A percentile compares a stretch with the other conserved stretches of the same genome.
phyloP scores from a whole-genome alignment of 2,329 filamentous ascomycete genomes.

The Pseudocercospora eumusae region DNA sequence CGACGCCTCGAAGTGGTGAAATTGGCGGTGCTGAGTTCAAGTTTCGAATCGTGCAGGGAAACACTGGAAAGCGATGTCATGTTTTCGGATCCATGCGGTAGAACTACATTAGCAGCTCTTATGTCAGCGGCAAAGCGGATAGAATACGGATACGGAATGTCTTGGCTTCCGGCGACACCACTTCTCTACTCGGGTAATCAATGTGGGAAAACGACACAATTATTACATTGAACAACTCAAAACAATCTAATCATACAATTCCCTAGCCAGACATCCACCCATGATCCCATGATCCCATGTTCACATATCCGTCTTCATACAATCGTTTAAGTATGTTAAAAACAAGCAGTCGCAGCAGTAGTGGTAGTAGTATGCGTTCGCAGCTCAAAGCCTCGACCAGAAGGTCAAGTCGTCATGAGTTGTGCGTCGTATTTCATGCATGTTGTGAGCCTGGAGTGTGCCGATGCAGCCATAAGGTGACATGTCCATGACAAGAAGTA shows the following conservation, averaged over 20 bases:
- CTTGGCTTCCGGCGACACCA: background rate
- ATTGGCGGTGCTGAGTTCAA: no score
- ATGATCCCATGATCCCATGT: background rate
- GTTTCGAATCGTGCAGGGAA: background rate
- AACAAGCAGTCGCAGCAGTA: background rate
- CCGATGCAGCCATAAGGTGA: background rate
- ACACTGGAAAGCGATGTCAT: background rate
- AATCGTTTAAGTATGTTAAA: background rate
- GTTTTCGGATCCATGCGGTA: background rate
- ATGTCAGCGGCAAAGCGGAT: background rate
- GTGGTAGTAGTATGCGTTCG: background rate
- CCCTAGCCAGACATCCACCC: background rate
- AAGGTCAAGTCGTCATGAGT: background rate
- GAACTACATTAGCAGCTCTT: background rate
- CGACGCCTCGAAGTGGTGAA: no score
- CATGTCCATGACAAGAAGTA: background rate
- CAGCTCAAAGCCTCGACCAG: background rate
- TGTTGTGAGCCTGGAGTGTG: background rate
- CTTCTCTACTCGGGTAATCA: no score
- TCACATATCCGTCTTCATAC: background rate
- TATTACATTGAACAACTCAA: background rate
- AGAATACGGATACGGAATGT: background rate
- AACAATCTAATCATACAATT: background rate
- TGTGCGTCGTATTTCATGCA: background rate
- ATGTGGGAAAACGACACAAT: background rate